phyloP scores from a whole-genome alignment of 345 rosid genomes.

The Linum lewisii region DNA sequence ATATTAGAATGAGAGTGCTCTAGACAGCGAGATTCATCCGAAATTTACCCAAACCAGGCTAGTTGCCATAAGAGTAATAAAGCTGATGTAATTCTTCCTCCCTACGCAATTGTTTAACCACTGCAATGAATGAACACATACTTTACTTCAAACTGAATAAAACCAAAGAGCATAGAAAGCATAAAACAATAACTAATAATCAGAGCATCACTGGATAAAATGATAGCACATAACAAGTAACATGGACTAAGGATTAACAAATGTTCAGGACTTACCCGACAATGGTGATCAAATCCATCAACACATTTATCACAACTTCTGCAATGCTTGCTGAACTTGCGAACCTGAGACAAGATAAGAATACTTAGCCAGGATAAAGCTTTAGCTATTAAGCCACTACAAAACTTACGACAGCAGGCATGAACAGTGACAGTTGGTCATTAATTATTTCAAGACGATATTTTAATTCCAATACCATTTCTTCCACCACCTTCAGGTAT shows the following conservation, averaged over 20 bases:
- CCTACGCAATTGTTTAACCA: constrained; percentile 98
- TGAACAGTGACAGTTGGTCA: background rate
- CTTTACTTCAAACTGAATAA: background rate
- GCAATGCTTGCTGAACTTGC: constrained; percentile 92
- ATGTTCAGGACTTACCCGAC: constrained; percentile 49
- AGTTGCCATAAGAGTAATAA: constrained; percentile 80
- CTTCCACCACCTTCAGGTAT: background rate
- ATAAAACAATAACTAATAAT: too few species aligned
- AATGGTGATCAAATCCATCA: constrained; percentile 97
- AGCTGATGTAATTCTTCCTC: constrained; percentile 73
- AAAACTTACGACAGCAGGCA: background rate
- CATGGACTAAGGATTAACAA: constrained; percentile 7
- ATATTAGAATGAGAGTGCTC: constrained; percentile 3
- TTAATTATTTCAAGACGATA: background rate
- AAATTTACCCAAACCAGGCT: constrained; percentile 80
- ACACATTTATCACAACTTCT: constrained; percentile 92
- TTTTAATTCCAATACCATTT: too few species aligned
- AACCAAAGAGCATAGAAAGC: background rate
- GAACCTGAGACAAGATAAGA: constrained; percentile 36
- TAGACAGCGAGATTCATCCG: background rate
- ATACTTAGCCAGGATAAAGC: background rate
- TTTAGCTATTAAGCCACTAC: background rate
- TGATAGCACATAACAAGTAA: background rate
- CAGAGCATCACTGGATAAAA: background rate
- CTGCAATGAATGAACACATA: constrained; percentile 32